phyloP scores from a whole-genome alignment of 2,329 filamentous ascomycete genomes.

The Aspergillus pseudotamarii region DNA sequence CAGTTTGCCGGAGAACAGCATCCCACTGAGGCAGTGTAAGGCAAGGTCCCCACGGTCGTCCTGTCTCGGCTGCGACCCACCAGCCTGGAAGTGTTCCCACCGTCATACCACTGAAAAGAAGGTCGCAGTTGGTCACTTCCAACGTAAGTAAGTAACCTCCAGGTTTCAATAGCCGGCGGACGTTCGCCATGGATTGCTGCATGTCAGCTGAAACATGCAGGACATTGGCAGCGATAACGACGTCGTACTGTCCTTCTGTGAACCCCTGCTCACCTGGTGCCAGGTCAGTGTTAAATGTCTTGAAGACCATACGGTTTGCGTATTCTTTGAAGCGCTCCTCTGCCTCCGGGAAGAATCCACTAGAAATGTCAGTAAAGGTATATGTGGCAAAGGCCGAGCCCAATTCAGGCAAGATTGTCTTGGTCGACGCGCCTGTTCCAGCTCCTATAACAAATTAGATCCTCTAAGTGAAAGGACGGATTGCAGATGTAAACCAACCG shows the following conservation, averaged over 20 bases:
- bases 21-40: background rate
- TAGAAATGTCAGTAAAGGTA: conserved; percentile 51
- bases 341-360: conserved; percentile 46
- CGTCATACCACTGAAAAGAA: conserved; percentile 39
- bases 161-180: conserved; percentile 42
- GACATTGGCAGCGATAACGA: conserved; percentile 43
- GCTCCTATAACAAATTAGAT: background rate
- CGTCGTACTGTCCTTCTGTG: conserved; percentile 31
- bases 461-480: background rate
- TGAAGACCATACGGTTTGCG: conserved; percentile 31
- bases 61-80: background rate
- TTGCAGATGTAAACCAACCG: conserved; percentile 15
- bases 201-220: conserved; percentile 41
- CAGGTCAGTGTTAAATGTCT: conserved; percentile 34
- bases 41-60: background rate
- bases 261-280: conserved; percentile 38
- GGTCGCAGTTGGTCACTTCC: background rate
- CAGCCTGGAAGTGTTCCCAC: conserved; percentile 12
- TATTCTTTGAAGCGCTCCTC: conserved; percentile 28
- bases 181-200: conserved; percentile 32
- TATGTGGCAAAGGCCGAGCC: conserved; percentile 37
- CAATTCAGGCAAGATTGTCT: conserved; percentile 36
- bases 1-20: background rate
- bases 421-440: conserved; percentile 49
- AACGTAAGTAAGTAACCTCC: conserved; percentile 46